Evolutionary conservation across 345 rosid species (phyloP).

Genomic region (Hevea brasiliensis): DNA sequence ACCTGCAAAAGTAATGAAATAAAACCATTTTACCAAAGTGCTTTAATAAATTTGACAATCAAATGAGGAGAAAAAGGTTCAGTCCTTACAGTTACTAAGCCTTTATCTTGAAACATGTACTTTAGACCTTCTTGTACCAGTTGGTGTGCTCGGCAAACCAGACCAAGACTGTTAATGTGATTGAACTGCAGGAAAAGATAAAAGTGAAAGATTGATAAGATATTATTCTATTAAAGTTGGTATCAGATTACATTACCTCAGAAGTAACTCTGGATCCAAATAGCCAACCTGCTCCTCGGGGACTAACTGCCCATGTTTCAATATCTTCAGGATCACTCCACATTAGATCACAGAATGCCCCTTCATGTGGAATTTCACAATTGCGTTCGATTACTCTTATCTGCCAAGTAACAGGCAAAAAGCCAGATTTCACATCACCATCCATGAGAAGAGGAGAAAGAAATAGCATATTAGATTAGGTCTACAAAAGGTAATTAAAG

Average conservation of each 20-base stretch:
- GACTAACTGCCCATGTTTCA: conserved; percentile 99
- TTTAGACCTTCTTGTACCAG: conserved; percentile 99
- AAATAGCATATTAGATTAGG: not conserved
- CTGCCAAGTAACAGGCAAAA: conserved; percentile 40
- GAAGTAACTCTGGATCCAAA: conserved; percentile 98
- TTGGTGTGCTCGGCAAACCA: conserved; percentile 99
- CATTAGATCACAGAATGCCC: conserved; percentile 99
- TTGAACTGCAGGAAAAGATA: conserved; percentile 62
- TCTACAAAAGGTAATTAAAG: no score
- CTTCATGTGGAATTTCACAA: conserved; percentile 99
- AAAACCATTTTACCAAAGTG: conserved; percentile 27
- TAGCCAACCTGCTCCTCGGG: conserved; percentile 99
- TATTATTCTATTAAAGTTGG: not conserved
- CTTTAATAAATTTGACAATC: not conserved
- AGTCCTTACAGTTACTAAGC: conserved; percentile 85
- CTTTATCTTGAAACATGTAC: conserved; percentile 99
- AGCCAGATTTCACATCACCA: conserved; percentile 11
- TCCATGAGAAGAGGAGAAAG: conserved; percentile 8
- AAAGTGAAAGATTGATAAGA: conserved; percentile 13
- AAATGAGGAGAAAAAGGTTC: conserved; percentile 3
- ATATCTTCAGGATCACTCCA: conserved; percentile 99
- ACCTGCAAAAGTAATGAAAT: conserved; percentile 53
- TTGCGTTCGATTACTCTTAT: conserved; percentile 89
- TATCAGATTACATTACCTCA: conserved; percentile 57
- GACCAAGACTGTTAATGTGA: conserved; percentile 85